A percentile compares a stretch with the other conserved stretches of the same genome.
These are phyloP conservation scores for Solanum lycopersicoides DNA, from an alignment of 257 asterid genomes.

Conservation along the genomic window DNA sequence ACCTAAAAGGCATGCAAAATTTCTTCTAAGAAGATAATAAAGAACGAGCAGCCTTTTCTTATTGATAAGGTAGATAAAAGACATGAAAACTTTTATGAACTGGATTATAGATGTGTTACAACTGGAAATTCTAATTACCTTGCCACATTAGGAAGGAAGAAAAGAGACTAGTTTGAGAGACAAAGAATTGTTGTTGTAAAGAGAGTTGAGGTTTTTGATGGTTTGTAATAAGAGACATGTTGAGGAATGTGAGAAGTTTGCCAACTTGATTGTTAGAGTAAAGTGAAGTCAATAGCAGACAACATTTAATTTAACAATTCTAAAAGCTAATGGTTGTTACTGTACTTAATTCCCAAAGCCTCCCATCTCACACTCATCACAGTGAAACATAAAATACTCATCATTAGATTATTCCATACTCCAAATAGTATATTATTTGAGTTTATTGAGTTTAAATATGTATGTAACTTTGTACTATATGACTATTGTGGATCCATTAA, in stretches of 20 bases:
- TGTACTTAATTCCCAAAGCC: background rate
- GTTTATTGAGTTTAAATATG: no score
- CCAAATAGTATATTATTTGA: no score
- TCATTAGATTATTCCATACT: no score
- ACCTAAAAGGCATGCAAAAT: background rate
- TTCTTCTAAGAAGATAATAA: background rate
- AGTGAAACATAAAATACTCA: no score
- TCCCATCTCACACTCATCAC: no score
- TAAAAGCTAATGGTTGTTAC: slow-evolving; percentile 16
- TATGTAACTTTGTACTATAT: no score
- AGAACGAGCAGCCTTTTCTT: background rate
- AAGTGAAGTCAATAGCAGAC: slow-evolving; percentile 69
- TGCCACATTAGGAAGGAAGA: background rate
- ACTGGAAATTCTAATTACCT: background rate
- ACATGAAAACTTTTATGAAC: background rate
- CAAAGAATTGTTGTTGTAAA: background rate
- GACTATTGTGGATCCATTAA: no score
- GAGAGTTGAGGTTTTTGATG: slow-evolving; percentile 22
- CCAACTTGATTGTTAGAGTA: slow-evolving; percentile 36
- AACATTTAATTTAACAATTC: slow-evolving; percentile 20
- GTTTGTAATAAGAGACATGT: slow-evolving; percentile 41
- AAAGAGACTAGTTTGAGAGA: background rate
- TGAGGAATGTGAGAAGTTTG: slow-evolving; percentile 41
- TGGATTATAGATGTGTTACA: background rate
- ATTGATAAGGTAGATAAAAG: background rate